These are phyloP conservation scores for Candida albicans DNA, from an alignment of 1,139 yeast genomes.

Conservation along the genomic window DNA sequence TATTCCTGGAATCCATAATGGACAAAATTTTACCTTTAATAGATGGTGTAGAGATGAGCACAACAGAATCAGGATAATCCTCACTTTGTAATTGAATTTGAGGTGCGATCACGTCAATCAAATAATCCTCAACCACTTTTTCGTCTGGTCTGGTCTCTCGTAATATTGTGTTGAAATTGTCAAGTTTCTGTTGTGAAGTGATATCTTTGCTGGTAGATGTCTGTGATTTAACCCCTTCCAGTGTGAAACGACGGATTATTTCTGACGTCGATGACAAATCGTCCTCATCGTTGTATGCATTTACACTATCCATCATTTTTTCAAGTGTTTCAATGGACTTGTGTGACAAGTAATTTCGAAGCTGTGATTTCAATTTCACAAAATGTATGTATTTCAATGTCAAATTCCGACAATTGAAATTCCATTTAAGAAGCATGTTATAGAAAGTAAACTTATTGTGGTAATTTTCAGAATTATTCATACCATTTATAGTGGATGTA, in stretches of 20 bases:
- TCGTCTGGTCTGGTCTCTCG: constrained; percentile 43
- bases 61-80: constrained; percentile 59
- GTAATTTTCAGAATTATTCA: constrained; percentile 26
- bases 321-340: constrained; percentile 42
- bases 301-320: constrained; percentile 27
- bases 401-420: constrained; percentile 36
- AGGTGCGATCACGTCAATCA: constrained; percentile 76
- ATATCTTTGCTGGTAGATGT: constrained; percentile 6
- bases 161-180: constrained; percentile 54
- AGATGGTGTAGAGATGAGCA: constrained; percentile 44
- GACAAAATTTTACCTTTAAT: constrained; percentile 43
- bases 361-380: constrained; percentile 30
- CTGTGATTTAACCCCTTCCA: neutral
- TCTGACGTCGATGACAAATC: constrained; percentile 9
- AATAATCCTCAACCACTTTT: constrained; percentile 58
- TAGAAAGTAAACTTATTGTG: constrained; percentile 43
- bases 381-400: constrained; percentile 41
- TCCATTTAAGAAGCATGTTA: constrained; percentile 48
- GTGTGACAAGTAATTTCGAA: constrained; percentile 35
- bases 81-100: constrained; percentile 81
- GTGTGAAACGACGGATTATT: constrained; percentile 5
- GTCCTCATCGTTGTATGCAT: constrained; percentile 9
- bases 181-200: constrained; percentile 26
- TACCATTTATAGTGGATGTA: constrained; percentile 10
- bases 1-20: constrained; percentile 25